Base-by-base conservation (phyloP, 495 filamentous ascomycete species). In the Thermothielavioides terrestris region DNA sequence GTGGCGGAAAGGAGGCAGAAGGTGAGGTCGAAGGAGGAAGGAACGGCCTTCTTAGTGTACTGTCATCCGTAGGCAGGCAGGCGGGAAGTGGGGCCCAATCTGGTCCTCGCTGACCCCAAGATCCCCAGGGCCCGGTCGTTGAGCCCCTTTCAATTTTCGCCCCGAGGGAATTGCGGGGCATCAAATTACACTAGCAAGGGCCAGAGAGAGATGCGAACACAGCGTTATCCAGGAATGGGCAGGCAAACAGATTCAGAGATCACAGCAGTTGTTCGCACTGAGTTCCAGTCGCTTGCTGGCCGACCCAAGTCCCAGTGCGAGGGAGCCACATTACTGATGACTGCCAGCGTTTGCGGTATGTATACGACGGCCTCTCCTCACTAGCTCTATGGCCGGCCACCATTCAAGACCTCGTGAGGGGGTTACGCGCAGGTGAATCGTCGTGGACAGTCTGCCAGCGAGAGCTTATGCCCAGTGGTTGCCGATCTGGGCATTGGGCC, bases 1-100 rank as follows among this genome's bases (percentile, higher is more conserved):
- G 48, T 54, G 49, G 26, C 46, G 49, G 49, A 50, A 56, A 54
- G 57, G 47, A 42, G 32, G 42, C 42, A 22, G 41, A 31, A 22
- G 30, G 14, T 26, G 46, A 34, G 12, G 45, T 40, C 37, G 30
- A 23, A 23, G 47, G 25, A 34, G 49, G 49, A 37, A 37, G 40
- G 27, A 26, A 27, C 14, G 32, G 12, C 31, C 26, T 30, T 56
- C 41, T 44, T 39, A 52, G 47, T n/a, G n/a, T n/a, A n/a, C n/a
- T n/a, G n/a, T n/a, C n/a, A n/a, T n/a, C n/a, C n/a, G n/a, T n/a
- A n/a, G n/a, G n/a, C n/a, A n/a, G n/a, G n/a, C 42, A 25, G 43
- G 41, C 42, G 30, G 41, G 40, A 34, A 28, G 50, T 57, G 50
- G 52, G 49, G 43, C 49, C 38, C 31, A 49, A 48, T 28, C 42